Conservation (phyloP, 2,329 filamentous ascomycete genomes). For the Colletotrichum gigasporum region DNA sequence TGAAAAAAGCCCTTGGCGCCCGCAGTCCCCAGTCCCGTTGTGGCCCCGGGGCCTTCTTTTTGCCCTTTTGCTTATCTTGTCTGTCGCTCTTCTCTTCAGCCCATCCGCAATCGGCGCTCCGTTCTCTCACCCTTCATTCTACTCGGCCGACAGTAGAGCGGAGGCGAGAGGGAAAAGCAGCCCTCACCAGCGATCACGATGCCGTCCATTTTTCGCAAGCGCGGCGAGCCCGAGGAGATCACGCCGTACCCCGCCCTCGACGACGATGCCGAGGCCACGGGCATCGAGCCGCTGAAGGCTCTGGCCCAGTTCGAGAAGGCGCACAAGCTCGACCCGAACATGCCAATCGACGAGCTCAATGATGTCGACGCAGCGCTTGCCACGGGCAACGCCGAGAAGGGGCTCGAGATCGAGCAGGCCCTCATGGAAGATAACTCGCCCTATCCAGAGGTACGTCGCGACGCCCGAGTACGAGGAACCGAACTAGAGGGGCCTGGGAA, state of each 20-base stretch:
- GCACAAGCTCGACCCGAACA: conserved; percentile 72
- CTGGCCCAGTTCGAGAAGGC: conserved; percentile 67
- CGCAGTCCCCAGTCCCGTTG: conserved; percentile 26
- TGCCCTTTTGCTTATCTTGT: conserved; percentile 25
- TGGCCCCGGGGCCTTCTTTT: conserved; percentile 28
- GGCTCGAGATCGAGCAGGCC: conserved; percentile 65
- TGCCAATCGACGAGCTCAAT: conserved; percentile 69
- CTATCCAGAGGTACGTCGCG: conserved; percentile 67
- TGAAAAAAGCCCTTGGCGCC: conserved; percentile 30
- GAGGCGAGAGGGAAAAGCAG: conserved; percentile 16
- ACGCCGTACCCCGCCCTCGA: conserved; percentile 51
- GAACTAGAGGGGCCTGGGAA: not conserved
- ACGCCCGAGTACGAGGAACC: no score
- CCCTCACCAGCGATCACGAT: conserved; percentile 38
- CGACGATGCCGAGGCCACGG: conserved; percentile 49
- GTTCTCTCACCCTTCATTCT: conserved; percentile 27
- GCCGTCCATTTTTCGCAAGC: conserved; percentile 53
- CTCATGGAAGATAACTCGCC: conserved; percentile 72
- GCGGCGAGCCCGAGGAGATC: conserved; percentile 56
- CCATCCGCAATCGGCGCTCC: conserved; percentile 27
- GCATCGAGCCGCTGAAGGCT: conserved; percentile 53
- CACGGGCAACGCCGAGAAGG: conserved; percentile 64
- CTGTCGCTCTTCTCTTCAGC: conserved; percentile 21
- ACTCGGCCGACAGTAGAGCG: conserved; percentile 23
- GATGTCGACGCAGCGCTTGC: conserved; percentile 68